Evolutionary conservation across 2,329 filamentous ascomycete species (phyloP).

Genomic region (Ceratocystis huliohia): DNA sequence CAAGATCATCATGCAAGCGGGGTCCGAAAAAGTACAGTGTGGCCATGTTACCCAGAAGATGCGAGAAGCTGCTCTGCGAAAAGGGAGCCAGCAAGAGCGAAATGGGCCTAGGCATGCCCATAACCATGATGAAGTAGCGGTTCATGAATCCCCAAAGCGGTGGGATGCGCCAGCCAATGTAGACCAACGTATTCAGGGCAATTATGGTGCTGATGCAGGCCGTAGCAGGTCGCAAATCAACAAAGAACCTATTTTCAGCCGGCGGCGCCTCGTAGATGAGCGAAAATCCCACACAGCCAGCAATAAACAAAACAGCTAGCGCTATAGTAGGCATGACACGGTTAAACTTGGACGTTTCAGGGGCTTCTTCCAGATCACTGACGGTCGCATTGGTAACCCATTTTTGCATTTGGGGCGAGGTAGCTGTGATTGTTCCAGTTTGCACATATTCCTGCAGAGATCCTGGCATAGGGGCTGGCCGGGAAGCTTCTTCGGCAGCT

Average conservation of each 20-base stretch:
- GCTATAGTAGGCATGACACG: conserved; percentile 44
- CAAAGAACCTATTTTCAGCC: conserved; percentile 40
- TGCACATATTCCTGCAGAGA: conserved; percentile 25
- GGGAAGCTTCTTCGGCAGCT: conserved; percentile 29
- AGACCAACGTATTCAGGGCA: conserved; percentile 45
- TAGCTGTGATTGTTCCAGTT: conserved; percentile 31
- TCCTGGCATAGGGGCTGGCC: conserved; percentile 15
- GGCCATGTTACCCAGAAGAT: conserved; percentile 53
- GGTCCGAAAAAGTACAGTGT: conserved; percentile 54
- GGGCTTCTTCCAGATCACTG: conserved; percentile 39
- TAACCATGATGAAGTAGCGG: conserved; percentile 51
- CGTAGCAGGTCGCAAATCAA: conserved; percentile 47
- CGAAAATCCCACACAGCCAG: conserved; percentile 34
- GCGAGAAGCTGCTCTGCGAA: conserved; percentile 51
- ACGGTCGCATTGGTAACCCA: conserved; percentile 34
- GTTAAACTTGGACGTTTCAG: conserved; percentile 39
- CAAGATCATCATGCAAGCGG: conserved; percentile 56
- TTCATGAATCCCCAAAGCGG: conserved; percentile 55
- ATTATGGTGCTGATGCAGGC: conserved; percentile 54
- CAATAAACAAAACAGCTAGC: conserved; percentile 35
- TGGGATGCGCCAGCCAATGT: conserved; percentile 49
- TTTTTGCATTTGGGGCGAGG: conserved; percentile 32
- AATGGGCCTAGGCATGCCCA: conserved; percentile 50
- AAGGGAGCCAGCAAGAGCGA: conserved; percentile 53
- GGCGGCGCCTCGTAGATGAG: conserved; percentile 31